Conservation (phyloP, 495 filamentous ascomycete species). For the Aspergillus affinis region DNA sequence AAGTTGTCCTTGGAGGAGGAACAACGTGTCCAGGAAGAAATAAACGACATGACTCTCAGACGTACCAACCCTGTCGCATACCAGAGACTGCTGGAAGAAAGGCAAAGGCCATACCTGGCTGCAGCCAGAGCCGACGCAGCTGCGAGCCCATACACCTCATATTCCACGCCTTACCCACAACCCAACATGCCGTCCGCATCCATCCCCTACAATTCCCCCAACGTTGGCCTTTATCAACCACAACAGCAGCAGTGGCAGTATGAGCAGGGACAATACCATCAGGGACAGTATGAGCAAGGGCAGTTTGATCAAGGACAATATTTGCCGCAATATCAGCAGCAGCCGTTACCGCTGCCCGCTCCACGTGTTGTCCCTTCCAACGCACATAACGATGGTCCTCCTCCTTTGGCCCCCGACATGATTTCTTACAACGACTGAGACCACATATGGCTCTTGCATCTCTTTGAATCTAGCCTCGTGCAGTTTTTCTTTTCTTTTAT, state of each 20-base stretch:
- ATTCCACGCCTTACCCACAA: background rate
- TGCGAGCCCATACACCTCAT: too few species aligned
- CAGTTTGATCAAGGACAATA: too few species aligned
- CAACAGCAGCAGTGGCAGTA: conserved; percentile 3
- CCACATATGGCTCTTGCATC: background rate
- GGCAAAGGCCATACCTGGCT: conserved; percentile 9
- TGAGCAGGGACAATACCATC: too few species aligned
- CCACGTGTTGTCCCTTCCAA: conserved; percentile 7
- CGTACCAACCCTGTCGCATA: conserved; percentile 46
- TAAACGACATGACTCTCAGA: conserved; percentile 44
- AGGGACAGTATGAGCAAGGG: too few species aligned
- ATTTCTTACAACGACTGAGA: background rate
- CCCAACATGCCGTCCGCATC: background rate
- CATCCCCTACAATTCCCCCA: background rate
- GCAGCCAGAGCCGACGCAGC: background rate
- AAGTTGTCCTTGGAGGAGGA: conserved; percentile 56
- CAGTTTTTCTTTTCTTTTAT: too few species aligned
- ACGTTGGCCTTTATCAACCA: background rate
- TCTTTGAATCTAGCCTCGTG: too few species aligned
- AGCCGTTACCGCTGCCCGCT: background rate
- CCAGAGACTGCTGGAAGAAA: conserved; percentile 19
- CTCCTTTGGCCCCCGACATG: conserved; percentile 19
- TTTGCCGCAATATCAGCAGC: background rate
- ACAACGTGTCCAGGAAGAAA: conserved; percentile 42
- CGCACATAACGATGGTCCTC: conserved; percentile 19